Conservation (phyloP, 768 basidiomycete species). For the Mycena crocata region DNA sequence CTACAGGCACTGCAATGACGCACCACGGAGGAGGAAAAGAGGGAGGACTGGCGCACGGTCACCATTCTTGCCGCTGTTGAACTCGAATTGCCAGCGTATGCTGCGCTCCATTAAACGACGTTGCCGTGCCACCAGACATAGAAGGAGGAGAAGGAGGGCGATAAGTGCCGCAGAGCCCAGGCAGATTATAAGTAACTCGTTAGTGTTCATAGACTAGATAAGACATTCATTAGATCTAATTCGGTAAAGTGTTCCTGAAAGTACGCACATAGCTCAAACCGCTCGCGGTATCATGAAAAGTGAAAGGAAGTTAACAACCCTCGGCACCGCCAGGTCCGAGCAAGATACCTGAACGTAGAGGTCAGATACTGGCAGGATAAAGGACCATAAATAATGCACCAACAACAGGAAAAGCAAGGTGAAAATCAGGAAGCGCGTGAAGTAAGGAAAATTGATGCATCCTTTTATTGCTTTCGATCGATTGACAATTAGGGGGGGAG, state of each 20-base stretch:
- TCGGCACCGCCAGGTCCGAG: not conserved
- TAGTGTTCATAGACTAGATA: not conserved
- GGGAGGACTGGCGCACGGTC: conserved; percentile 1
- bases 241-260: not conserved
- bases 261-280: conserved; percentile 8
- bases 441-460: not conserved
- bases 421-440: not conserved
- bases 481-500: not conserved
- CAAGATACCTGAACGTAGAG: not conserved
- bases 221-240: not conserved
- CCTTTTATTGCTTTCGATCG: not conserved
- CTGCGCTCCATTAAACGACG: not conserved
- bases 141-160: not conserved
- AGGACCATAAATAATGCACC: not conserved
- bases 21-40: not conserved
- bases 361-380: not conserved
- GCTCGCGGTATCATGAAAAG: conserved; percentile 11
- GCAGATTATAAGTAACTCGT: not conserved
- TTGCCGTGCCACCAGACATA: conserved; percentile 1
- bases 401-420: not conserved
- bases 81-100: conserved; percentile 10
- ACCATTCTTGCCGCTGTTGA: not conserved
- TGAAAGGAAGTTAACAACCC: not conserved
- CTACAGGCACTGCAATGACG: not conserved
- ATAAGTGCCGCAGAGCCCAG: not conserved